Percentiles rank a stretch among this genome's conserved stretches.
These are phyloP conservation scores for Fusarium sp. DNA, from an alignment of 2,329 filamentous ascomycete species.

Conservation along the genomic window DNA sequence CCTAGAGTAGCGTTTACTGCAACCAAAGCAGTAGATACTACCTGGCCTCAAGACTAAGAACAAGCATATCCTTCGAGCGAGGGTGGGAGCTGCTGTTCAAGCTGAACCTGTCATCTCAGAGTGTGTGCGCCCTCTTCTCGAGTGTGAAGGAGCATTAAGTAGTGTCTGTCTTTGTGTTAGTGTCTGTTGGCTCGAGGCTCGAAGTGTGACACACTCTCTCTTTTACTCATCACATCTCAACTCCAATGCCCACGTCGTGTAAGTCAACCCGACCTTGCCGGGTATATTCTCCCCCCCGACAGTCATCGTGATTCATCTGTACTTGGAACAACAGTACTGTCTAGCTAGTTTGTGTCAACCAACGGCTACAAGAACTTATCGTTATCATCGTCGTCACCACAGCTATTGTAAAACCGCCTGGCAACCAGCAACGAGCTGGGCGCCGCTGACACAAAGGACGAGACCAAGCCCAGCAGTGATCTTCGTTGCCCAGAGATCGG, in stretches of 20 bases:
- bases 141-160: constrained; percentile 9
- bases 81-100: constrained; percentile 10
- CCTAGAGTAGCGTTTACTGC: constrained; percentile 1
- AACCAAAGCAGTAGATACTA: constrained; percentile 5
- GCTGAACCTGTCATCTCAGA: constrained; percentile 28
- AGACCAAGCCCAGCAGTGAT: constrained; percentile 37
- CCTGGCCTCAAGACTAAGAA: constrained; percentile 7
- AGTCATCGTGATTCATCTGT: background rate
- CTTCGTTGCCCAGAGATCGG: constrained; percentile 37
- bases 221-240: constrained; percentile 23
- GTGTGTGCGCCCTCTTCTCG: constrained; percentile 7
- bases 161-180: constrained; percentile 31
- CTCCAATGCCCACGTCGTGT: constrained; percentile 7
- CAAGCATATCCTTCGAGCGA: constrained; percentile 19
- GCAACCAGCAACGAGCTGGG: constrained; percentile 37
- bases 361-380: constrained; percentile 9
- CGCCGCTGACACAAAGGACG: constrained; percentile 41
- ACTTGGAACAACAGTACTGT: background rate
- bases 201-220: constrained; percentile 18
- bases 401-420: constrained; percentile 17
- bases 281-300: background rate
- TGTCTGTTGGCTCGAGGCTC: constrained; percentile 20
- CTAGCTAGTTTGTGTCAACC: background rate
- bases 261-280: background rate
- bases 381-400: constrained; percentile 11